Percentiles rank a stretch among this genome's conserved stretches.
phyloP scores from a whole-genome alignment of 805 yeast genomes.

The Ogataea corticis region DNA sequence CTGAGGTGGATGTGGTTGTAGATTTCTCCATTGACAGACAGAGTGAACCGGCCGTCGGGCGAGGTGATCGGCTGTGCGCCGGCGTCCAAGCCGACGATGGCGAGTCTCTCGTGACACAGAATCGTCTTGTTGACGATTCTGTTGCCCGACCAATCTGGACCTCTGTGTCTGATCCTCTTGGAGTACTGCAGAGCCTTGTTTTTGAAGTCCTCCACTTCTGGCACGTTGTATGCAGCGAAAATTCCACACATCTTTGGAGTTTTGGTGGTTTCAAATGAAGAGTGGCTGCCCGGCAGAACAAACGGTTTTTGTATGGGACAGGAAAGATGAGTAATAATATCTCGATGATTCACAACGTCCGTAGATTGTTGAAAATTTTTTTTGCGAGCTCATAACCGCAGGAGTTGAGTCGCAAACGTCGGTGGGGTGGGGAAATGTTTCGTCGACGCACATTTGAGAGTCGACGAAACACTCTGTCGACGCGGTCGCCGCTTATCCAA shows the following conservation, averaged over 20 bases:
- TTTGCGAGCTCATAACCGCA: no score
- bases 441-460: neutral
- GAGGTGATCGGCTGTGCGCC: slow-evolving; percentile 98
- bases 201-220: slow-evolving; percentile 78
- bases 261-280: no score
- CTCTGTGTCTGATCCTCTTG: slow-evolving; percentile 95
- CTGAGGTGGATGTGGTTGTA: slow-evolving; percentile 94
- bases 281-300: neutral
- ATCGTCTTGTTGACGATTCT: slow-evolving; percentile 74
- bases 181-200: slow-evolving; percentile 86
- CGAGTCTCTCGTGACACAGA: slow-evolving; percentile 91
- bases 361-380: no score
- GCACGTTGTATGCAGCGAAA: slow-evolving; percentile 86
- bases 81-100: slow-evolving; percentile 94
- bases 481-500: neutral
- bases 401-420: no score
- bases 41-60: slow-evolving; percentile 65
- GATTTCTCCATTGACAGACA: slow-evolving; percentile 97
- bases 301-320: neutral
- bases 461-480: neutral
- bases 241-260: slow-evolving; percentile 85
- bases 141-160: slow-evolving; percentile 99
- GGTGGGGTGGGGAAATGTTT: neutral
- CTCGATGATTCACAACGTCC: no score
- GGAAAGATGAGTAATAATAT: no score